These are phyloP conservation scores for Coniella lustricola DNA, from an alignment of 2,329 filamentous ascomycete species.

Conservation along the genomic window DNA sequence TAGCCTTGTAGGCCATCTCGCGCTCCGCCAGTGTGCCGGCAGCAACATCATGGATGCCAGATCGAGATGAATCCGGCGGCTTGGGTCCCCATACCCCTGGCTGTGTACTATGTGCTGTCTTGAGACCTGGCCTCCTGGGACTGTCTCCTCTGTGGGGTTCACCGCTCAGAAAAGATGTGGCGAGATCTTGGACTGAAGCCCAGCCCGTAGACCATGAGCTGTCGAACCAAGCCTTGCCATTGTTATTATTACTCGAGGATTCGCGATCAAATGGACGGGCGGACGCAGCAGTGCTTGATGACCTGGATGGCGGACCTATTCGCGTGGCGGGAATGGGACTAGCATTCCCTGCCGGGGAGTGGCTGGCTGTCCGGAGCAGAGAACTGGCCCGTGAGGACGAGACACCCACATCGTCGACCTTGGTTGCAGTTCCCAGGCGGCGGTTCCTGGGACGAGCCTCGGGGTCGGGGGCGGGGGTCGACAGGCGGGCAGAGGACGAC, in stretches of 20 bases:
- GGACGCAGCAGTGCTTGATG: constrained; percentile 10
- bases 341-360: constrained; percentile 30
- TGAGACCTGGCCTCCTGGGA: constrained; percentile 24
- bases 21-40: constrained; percentile 47
- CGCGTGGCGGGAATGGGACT: constrained; percentile 43
- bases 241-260: constrained; percentile 21
- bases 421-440: constrained; percentile 31
- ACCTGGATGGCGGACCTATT: constrained; percentile 25
- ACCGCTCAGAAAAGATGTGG: constrained; percentile 35
- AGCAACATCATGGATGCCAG: constrained; percentile 42
- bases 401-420: constrained; percentile 21
- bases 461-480: constrained; percentile 34
- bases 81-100: constrained; percentile 43
- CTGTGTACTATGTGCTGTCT: constrained; percentile 20
- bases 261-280: constrained; percentile 4
- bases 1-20: constrained; percentile 47
- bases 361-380: constrained; percentile 21
- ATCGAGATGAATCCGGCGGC: constrained; percentile 32
- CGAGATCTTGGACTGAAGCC: constrained; percentile 49
- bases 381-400: constrained; percentile 23
- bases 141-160: constrained; percentile 25
- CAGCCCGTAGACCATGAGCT: constrained; percentile 48
- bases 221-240: constrained; percentile 37
- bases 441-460: constrained; percentile 46
- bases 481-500: constrained; percentile 38